Percentiles rank a stretch among this genome's conserved stretches.
Evolutionary conservation across 768 basidiomycete species (phyloP).

Genomic region (Lactarius sanguifluus): DNA sequence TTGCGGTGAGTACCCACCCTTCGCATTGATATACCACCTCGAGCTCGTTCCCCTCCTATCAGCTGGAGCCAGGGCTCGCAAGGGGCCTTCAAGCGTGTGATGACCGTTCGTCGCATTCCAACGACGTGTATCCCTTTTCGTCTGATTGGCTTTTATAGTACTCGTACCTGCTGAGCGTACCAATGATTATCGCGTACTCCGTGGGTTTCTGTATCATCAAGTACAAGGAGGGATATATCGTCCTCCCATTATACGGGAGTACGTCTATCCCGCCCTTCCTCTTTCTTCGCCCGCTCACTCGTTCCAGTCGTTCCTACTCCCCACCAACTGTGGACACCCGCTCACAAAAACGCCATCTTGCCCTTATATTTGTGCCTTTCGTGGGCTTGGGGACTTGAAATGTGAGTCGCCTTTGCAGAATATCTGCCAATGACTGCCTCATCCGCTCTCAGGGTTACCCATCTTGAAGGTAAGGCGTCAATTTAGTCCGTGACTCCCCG

Average conservation of each 20-base stretch:
- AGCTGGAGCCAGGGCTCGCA: slow-evolving; percentile 71
- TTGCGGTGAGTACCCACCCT: slow-evolving; percentile 48
- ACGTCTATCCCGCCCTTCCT: neutral
- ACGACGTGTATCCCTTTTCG: neutral
- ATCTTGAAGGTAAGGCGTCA: slow-evolving; percentile 63
- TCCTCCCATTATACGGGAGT: slow-evolving; percentile 50
- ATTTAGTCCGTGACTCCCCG: neutral
- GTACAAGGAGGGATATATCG: slow-evolving; percentile 63
- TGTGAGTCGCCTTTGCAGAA: slow-evolving; percentile 45
- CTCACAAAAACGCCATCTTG: slow-evolving; percentile 51
- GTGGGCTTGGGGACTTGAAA: slow-evolving; percentile 70
- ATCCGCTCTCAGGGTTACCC: slow-evolving; percentile 59
- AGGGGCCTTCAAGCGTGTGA: slow-evolving; percentile 79
- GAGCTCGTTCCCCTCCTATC: slow-evolving; percentile 1
- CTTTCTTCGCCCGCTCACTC: slow-evolving; percentile 1
- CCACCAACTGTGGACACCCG: slow-evolving; percentile 52
- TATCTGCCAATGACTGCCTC: neutral
- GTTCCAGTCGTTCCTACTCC: slow-evolving; percentile 65
- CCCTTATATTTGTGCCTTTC: slow-evolving; percentile 67
- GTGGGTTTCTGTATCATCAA: slow-evolving; percentile 71
- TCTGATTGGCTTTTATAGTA: slow-evolving; percentile 47
- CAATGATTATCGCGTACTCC: slow-evolving; percentile 58
- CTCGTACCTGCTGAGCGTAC: slow-evolving; percentile 65
- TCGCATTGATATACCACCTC: neutral
- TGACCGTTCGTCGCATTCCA: slow-evolving; percentile 58